Evolutionary conservation across 768 basidiomycete genomes (phyloP).

Genomic region (Suillus occidentalis): DNA sequence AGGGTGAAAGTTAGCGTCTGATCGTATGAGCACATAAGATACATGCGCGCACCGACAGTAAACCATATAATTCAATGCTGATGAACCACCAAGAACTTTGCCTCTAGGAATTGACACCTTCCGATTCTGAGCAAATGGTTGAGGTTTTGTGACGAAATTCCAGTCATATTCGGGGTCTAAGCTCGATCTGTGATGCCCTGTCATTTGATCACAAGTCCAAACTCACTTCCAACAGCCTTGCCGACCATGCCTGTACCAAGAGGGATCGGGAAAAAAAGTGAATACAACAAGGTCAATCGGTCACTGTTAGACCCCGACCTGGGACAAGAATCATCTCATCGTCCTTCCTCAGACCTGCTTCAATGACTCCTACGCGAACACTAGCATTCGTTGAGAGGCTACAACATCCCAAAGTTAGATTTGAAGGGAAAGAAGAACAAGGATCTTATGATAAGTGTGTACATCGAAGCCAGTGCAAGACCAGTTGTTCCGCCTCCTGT

Average conservation of each 20-base stretch:
- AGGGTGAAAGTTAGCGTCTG: background rate
- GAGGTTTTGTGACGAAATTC: constrained; percentile 15
- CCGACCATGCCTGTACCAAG: constrained; percentile 9
- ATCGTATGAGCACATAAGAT: background rate
- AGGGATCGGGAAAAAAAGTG: background rate
- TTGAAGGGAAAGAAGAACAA: background rate
- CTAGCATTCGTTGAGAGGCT: constrained; percentile 13
- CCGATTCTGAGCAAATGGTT: constrained; percentile 8
- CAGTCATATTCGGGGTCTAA: constrained; percentile 20
- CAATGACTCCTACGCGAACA: constrained; percentile 15
- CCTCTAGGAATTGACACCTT: constrained; percentile 11
- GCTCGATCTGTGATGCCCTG: background rate
- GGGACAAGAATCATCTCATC: constrained; percentile 15
- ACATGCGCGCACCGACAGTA: background rate
- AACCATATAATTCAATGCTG: constrained; percentile 17
- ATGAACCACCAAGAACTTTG: constrained; percentile 17
- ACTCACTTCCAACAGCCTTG: constrained; percentile 15
- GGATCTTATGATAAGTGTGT: background rate
- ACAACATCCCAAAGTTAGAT: background rate
- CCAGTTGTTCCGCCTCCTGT: constrained; percentile 19
- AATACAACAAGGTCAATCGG: background rate
- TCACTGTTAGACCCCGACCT: background rate
- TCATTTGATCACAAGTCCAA: background rate
- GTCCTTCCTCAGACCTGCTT: constrained; percentile 16
- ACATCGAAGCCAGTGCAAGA: constrained; percentile 17